Percentiles rank a stretch among this genome's conserved stretches.
Evolutionary conservation across 2,329 filamentous ascomycete genomes (phyloP).

Genomic region (Amauroascus niger): DNA sequence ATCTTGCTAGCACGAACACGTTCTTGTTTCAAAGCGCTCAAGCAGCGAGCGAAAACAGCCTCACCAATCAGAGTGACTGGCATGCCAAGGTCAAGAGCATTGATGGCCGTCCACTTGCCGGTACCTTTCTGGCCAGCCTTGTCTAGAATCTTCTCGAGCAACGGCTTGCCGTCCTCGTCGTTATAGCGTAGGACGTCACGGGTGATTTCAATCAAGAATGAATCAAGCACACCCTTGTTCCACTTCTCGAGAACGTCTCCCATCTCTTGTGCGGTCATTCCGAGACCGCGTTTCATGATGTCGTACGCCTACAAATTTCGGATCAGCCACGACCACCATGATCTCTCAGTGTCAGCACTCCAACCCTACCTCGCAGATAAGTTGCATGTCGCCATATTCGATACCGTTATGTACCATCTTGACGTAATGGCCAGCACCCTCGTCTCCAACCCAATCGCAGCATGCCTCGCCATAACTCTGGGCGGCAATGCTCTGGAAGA

Average conservation of each 20-base stretch:
- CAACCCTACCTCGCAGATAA: slow-evolving; percentile 80
- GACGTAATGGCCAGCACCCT: slow-evolving; percentile 99
- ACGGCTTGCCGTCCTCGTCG: slow-evolving; percentile 79
- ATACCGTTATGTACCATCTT: slow-evolving; percentile 99
- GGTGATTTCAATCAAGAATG: slow-evolving; percentile 98
- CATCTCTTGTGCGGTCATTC: slow-evolving; percentile 84
- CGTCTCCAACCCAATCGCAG: slow-evolving; percentile 99
- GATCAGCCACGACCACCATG: slow-evolving; percentile 15
- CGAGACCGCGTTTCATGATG: slow-evolving; percentile 97
- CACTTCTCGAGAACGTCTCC: slow-evolving; percentile 88
- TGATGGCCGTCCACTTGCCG: slow-evolving; percentile 99
- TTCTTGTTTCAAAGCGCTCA: slow-evolving; percentile 91
- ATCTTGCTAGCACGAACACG: slow-evolving; percentile 70
- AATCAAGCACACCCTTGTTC: slow-evolving; percentile 98
- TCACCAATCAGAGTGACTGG: slow-evolving; percentile 97
- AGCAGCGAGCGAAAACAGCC: slow-evolving; percentile 87
- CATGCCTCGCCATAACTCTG: slow-evolving; percentile 96
- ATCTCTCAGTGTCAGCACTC: not conserved
- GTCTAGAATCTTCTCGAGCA: slow-evolving; percentile 98
- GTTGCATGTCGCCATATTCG: slow-evolving; percentile 99
- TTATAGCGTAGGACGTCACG: slow-evolving; percentile 98
- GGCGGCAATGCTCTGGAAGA: slow-evolving; percentile 95
- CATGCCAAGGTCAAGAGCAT: slow-evolving; percentile 96
- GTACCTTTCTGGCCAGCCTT: slow-evolving; percentile 98
- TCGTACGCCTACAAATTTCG: slow-evolving; percentile 71